Evolutionary conservation across 768 basidiomycete genomes (phyloP), one percentile per base, ranked within the genome.

Genomic region (Fomitopsis pulvina): DNA sequence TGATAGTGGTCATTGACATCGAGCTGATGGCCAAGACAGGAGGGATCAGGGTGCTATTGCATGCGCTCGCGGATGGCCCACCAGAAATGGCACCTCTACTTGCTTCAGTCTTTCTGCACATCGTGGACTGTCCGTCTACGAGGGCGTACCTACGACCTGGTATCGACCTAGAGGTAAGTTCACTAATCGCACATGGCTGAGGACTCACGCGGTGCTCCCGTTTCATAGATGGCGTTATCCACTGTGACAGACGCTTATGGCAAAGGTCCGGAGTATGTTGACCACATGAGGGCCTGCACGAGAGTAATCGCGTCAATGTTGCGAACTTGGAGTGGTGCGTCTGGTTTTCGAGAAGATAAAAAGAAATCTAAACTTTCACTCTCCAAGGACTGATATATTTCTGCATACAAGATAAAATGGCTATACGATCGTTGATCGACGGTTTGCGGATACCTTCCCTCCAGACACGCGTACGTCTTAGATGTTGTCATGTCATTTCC

Each of bases 231-330:
- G 59, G 89, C 86, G 1, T 70, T 97, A 11, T 85, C 88, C 3
- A 88, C 87, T 1, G 81, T 99, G 49, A 97, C 94, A 2, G 94
- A 97, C 63, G 88, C 89, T 0, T 93, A 94, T 57, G 90, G 90
- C 1, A 92, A 89, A 57, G 84, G 85, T 0, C 63, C 79, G 9
- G 84, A 85, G 37, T 83, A 92, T 58, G 76, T 80, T 2, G 91
- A 94, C 14, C 77, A 83, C 41, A 84, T 98, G 73, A 78, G 81
- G 55, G 79, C 82, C 10, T 86, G 83, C 55, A 78, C 85, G 6
- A 83, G 79, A 57, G 80, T 94, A 47, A 81, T 95, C 29, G 81
- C 85, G 47, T 72, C 85, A 38, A 86, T 96, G 80, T 64, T 99
- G 45, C 79, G 87, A 45, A 92, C 88, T 11, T 99, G 94, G 93